Base-by-base conservation (phyloP, 1,284 basidiomycete species). In the Irpex rosettiformis region DNA sequence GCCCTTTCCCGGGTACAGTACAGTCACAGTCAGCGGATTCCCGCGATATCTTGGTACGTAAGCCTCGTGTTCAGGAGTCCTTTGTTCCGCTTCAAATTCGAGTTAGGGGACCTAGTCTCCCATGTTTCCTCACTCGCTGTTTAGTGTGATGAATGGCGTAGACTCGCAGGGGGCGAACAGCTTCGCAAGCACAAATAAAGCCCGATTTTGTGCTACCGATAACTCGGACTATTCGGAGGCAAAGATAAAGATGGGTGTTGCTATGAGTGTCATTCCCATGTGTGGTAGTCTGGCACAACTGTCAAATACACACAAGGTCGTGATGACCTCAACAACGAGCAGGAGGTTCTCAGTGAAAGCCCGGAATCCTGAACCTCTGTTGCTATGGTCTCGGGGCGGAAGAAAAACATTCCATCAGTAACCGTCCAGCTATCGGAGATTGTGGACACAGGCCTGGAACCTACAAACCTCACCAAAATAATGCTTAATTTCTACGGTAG, bases 1-100 rank as follows among this genome's bases (percentile, higher is more conserved):
- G 55, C 57, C 57, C 60, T 61, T 58, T 58, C 56, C 57, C 47
- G 60, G 60, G 48, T 51, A 51, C 48, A 51, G 48, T 51, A 22
- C 48, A 51, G 48, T 24, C 42, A 54, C 30, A 27, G n/a, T n/a
- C n/a, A n/a, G 29, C 33, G 33, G 33, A 37, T 37, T 57, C 55
- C 53, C 59, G 60, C 29, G 42, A 24, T 25, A 33, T 48, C 7
- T n/a, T 11, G 53, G 22, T 61, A 58, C 57, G 60, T 61, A 58
- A 61, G 56, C 60, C 60, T 61, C 33, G 18, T 22, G 8, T 58
- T 57, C 60, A 56, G 48, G 29, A 29, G 51, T 40, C 18, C 25
- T 49, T 54, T 37, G 52, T 8, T 18, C 49, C 24, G n/a, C 49
- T 25, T n/a, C 21, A 13, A 25, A 52, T 30, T n/a, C 49, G 49